phyloP scores from a whole-genome alignment of 164 flowering plant genomes.

The Sedum album region DNA sequence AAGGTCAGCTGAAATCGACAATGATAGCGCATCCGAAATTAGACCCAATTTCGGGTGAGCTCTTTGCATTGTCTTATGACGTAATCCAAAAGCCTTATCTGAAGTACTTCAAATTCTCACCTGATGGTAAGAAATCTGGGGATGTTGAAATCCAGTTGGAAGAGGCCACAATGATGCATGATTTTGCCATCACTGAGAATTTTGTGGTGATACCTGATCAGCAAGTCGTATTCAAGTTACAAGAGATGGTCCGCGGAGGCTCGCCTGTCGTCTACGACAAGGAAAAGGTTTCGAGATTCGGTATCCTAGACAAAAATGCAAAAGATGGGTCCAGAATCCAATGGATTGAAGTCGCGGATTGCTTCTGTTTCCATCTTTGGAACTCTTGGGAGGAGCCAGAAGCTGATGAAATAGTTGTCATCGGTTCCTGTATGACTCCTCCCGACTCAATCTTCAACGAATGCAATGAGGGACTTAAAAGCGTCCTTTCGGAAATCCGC shows the following conservation, averaged over 20 bases:
- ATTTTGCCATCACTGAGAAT: slow-evolving; percentile 9
- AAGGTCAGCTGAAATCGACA: not conserved
- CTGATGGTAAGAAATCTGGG: not conserved
- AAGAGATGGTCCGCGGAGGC: slow-evolving; percentile 8
- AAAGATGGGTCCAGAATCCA: not conserved
- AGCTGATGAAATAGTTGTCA: not conserved
- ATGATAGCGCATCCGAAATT: slow-evolving; percentile 12
- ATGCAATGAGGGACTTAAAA: not conserved
- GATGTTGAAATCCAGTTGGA: slow-evolving; percentile 9
- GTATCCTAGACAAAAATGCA: slow-evolving; percentile 2
- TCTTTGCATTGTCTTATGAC: slow-evolving; percentile 9
- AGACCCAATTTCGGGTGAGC: slow-evolving; percentile 5
- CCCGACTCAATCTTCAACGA: slow-evolving; percentile 4
- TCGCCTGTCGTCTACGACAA: slow-evolving; percentile 7
- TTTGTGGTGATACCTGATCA: slow-evolving; percentile 10
- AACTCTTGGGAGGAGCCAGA: slow-evolving; percentile 3
- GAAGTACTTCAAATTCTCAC: slow-evolving; percentile 11
- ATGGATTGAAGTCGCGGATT: slow-evolving; percentile 1
- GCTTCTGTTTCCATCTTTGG: slow-evolving; percentile 6
- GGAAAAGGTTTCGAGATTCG: not conserved
- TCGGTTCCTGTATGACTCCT: slow-evolving; percentile 7
- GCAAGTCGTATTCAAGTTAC: slow-evolving; percentile 12
- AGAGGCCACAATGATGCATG: slow-evolving; percentile 9
- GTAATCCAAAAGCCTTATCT: slow-evolving; percentile 9
- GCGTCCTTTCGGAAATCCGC: slow-evolving; percentile 5